Percentiles rank a stretch among this genome's conserved stretches.
phyloP scores from a whole-genome alignment of 768 basidiomycete genomes.

The Psilocybe sp. region DNA sequence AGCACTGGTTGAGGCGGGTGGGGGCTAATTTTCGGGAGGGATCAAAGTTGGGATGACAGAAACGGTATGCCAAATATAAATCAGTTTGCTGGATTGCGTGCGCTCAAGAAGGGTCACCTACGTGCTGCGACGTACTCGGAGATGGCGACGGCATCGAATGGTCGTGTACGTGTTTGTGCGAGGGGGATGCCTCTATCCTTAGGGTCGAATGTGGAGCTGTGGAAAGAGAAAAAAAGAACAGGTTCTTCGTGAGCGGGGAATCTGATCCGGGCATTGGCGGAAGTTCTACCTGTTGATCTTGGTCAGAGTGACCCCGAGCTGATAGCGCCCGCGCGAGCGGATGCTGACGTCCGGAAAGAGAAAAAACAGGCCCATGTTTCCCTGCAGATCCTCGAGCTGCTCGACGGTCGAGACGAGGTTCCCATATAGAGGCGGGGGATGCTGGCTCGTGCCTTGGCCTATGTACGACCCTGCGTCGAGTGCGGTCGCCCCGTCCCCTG shows the following conservation, averaged over 20 bases:
- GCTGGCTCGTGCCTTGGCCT: slow-evolving; percentile 42
- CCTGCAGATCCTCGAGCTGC: slow-evolving; percentile 75
- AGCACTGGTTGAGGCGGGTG: slow-evolving; percentile 50
- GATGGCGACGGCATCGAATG: slow-evolving; percentile 78
- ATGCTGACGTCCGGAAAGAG: slow-evolving; percentile 91
- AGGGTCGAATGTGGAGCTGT: slow-evolving; percentile 49
- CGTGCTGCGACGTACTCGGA: slow-evolving; percentile 76
- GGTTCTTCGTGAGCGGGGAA: neutral
- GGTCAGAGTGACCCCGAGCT: slow-evolving; percentile 70
- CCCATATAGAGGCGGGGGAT: slow-evolving; percentile 74
- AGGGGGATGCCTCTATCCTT: slow-evolving; percentile 48
- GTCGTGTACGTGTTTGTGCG: slow-evolving; percentile 65
- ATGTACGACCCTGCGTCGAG: slow-evolving; percentile 66
- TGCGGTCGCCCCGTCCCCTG: slow-evolving; percentile 60
- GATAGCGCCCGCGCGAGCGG: slow-evolving; percentile 72
- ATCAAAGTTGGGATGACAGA: no score
- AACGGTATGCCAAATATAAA: slow-evolving; percentile 1
- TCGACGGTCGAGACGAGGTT: slow-evolving; percentile 83
- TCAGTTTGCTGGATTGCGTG: slow-evolving; percentile 7
- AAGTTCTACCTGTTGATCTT: slow-evolving; percentile 69
- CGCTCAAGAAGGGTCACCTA: slow-evolving; percentile 38
- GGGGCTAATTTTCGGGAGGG: slow-evolving; percentile 34
- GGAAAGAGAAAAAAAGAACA: slow-evolving; percentile 15
- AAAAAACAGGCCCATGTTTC: slow-evolving; percentile 81
- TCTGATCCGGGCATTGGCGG: slow-evolving; percentile 7